Evolutionary conservation across 2,329 filamentous ascomycete genomes (phyloP), one percentile per base, ranked within the genome.

Genomic region (Colletotrichum sp.): DNA sequence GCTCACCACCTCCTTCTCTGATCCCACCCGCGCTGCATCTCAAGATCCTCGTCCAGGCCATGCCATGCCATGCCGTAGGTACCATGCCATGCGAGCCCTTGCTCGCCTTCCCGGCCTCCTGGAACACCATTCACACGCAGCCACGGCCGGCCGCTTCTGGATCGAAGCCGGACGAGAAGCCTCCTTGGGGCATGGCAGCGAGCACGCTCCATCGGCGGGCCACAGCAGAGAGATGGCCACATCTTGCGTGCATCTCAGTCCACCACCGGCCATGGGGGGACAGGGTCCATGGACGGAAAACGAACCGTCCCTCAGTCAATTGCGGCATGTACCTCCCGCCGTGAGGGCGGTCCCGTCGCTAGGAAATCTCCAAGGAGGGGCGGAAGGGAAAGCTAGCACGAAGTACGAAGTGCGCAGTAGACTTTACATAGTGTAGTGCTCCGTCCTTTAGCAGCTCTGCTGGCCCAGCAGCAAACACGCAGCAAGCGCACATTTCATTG

Each of bases 11-110:
- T 62, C 58, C 56, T 66, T 63, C 55, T 72, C 36, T 72, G 69
- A 63, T 75, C 56, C 69, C 73, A 65, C 73, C 69, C 69, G 73
- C 73, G 73, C 73, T 72, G 69, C 73, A 75, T 75, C 73, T 75
- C 69, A 72, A 72, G 73, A 72, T 75, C 73, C 73, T 75, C 73
- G 69, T 48, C 72, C 62, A 56, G 52, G 55, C 73, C 72, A 73
- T 66, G 61, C 72, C 62, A 43, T 61, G 55, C 73, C 72, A 61
- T 73, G 69, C 73, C 69, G 68, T 66, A 48, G 43, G 43, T 48
- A 55, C 72, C 67, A 32, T 73, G 69, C 70, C 70, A 75, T 75
- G 73, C 62, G 71, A 72, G 73, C 62, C 69, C 62, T 62, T 55
- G 43, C 43, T 48, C 9, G 43, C 43, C 43, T 56, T 72, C 63